These are phyloP conservation scores for Neurospora discreta DNA, from an alignment of 495 filamentous ascomycete species.

Conservation along the genomic window DNA sequence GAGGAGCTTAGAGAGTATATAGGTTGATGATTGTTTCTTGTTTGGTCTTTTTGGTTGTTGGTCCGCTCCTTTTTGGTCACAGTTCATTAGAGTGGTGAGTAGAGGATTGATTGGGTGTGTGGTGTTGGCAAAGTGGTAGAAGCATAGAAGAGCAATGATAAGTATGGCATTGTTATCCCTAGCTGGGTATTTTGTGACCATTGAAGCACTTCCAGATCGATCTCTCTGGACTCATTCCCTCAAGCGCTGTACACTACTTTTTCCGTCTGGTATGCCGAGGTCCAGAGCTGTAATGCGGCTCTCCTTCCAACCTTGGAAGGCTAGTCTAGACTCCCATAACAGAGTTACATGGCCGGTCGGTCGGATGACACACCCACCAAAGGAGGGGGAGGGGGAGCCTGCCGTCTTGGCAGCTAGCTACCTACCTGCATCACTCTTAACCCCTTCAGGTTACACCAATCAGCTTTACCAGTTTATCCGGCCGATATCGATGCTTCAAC, in stretches of 20 bases:
- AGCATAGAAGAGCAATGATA: background rate
- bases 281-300: background rate
- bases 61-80: background rate
- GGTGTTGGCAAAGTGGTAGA: background rate
- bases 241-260: no score
- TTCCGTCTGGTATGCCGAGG: background rate
- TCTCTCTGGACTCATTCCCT: no score
- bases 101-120: background rate
- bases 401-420: background rate
- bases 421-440: background rate
- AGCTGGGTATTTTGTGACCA: background rate
- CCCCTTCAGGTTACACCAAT: background rate
- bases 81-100: background rate
- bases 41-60: background rate
- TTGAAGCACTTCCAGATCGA: no score
- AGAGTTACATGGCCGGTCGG: background rate
- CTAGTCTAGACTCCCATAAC: background rate
- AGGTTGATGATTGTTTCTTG: slow-evolving; percentile 17
- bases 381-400: background rate
- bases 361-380: background rate
- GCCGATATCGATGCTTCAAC: background rate
- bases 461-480: background rate
- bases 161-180: background rate
- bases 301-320: background rate
- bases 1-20: slow-evolving; percentile 38